These are phyloP conservation scores for Cunninghamia lanceolata DNA, from an alignment of 75 land plant genomes.

Conservation along the genomic window DNA sequence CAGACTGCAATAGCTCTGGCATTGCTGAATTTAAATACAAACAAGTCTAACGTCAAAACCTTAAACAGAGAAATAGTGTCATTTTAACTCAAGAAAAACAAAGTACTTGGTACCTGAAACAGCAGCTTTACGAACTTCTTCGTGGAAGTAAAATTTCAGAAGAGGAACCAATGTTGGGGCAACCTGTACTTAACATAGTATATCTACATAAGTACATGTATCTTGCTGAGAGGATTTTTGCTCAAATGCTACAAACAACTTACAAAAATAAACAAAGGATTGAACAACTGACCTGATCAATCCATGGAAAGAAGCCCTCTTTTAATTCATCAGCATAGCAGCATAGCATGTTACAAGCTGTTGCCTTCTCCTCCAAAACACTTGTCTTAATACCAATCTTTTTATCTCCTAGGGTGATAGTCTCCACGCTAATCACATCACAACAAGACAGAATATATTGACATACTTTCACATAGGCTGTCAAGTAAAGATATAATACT, in stretches of 20 bases:
- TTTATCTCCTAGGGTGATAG: conserved; percentile 96
- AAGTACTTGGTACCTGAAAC: conserved; percentile 68
- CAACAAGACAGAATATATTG: not conserved
- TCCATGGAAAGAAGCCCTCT: conserved; percentile 98
- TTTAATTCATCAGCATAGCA: conserved; percentile 98
- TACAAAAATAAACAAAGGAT: not conserved
- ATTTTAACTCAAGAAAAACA: not conserved
- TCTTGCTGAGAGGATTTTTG: not conserved
- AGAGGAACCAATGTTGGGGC: conserved; percentile 95
- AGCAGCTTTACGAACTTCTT: conserved; percentile 98
- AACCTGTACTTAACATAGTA: conserved; percentile 46
- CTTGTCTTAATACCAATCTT: conserved; percentile 96
- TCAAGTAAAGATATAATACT: not conserved
- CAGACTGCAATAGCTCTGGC: conserved; percentile 93
- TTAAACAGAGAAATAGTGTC: not conserved
- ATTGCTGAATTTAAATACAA: conserved; percentile 52
- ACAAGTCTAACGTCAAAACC: not conserved
- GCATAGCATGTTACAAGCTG: conserved; percentile 98
- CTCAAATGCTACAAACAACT: not conserved
- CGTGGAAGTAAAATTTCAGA: conserved; percentile 97
- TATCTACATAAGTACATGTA: not conserved
- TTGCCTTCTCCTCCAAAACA: conserved; percentile 97
- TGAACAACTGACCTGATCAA: conserved; percentile 75
- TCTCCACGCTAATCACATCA: conserved; percentile 70
- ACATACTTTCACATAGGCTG: not conserved